A percentile compares a stretch with the other conserved stretches of the same genome.
Evolutionary conservation across 176 grass and related monocot species (phyloP).

Genomic region (Bothriochloa decipiens): DNA sequence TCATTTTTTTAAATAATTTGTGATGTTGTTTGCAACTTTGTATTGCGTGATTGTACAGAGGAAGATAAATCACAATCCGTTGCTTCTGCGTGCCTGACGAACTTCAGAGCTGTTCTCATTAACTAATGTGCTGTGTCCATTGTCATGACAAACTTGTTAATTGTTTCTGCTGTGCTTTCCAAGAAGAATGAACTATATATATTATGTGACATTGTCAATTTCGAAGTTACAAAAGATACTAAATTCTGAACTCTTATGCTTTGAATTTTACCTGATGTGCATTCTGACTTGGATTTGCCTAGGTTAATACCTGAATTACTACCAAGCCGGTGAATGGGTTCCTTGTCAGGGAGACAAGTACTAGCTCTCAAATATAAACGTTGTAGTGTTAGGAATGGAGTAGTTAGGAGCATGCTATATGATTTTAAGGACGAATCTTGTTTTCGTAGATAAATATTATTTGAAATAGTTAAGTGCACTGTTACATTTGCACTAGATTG

Average conservation of each 20-base stretch:
- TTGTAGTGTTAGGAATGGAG: slow-evolving; percentile 15
- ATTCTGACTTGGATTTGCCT: background rate
- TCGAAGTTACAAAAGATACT: background rate
- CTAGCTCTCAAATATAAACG: background rate
- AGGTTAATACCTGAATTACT: background rate
- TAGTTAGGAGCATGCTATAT: slow-evolving; percentile 9
- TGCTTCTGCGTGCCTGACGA: background rate
- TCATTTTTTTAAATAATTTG: slow-evolving; percentile 15
- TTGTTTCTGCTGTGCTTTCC: slow-evolving; percentile 32
- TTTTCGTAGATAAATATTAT: background rate
- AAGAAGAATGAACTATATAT: slow-evolving; percentile 14
- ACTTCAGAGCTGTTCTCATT: slow-evolving; percentile 5
- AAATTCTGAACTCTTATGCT: background rate
- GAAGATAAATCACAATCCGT: slow-evolving; percentile 1
- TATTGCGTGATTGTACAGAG: background rate
- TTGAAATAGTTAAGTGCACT: background rate
- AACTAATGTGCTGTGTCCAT: slow-evolving; percentile 15
- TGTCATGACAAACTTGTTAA: slow-evolving; percentile 9
- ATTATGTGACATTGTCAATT: slow-evolving; percentile 1
- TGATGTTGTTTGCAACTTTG: slow-evolving; percentile 24
- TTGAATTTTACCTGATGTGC: slow-evolving; percentile 6
- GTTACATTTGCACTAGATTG: slow-evolving; percentile 24
- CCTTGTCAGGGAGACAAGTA: background rate
- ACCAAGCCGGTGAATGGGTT: background rate
- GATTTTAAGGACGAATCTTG: background rate